phyloP scores from a whole-genome alignment of 495 filamentous ascomycete species.

The Staphylotrichum tortipilum region DNA sequence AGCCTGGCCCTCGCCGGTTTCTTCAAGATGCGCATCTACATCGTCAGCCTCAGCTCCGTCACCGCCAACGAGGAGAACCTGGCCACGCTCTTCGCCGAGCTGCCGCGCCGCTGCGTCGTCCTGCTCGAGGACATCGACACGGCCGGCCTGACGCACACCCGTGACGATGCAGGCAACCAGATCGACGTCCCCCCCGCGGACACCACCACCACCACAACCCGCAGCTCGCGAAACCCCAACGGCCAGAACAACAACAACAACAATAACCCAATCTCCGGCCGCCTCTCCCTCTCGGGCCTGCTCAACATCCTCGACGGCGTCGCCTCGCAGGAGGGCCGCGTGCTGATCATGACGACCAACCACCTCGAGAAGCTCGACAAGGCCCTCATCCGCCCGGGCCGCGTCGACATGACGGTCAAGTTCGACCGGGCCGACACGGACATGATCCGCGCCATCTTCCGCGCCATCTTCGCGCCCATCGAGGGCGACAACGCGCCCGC shows the following conservation, averaged over 20 bases:
- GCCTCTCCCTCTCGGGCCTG: slow-evolving; percentile 64
- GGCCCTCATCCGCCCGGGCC: slow-evolving; percentile 66
- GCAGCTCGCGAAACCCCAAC: slow-evolving; percentile 15
- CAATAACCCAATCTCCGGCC: slow-evolving; percentile 14
- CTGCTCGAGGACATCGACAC: slow-evolving; percentile 69
- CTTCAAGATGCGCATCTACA: slow-evolving; percentile 64
- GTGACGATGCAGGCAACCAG: slow-evolving; percentile 36
- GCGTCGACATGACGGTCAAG: slow-evolving; percentile 65
- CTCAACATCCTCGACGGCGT: slow-evolving; percentile 77
- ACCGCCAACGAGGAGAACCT: slow-evolving; percentile 64
- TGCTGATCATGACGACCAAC: slow-evolving; percentile 83
- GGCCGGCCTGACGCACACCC: slow-evolving; percentile 57
- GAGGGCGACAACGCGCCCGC: slow-evolving; percentile 33
- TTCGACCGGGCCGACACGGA: slow-evolving; percentile 47
- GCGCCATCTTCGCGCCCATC: slow-evolving; percentile 38
- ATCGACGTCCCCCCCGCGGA: slow-evolving; percentile 45
- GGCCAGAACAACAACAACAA: slow-evolving; percentile 1
- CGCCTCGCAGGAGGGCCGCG: slow-evolving; percentile 64
- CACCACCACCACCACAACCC: slow-evolving; percentile 3
- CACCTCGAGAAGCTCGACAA: slow-evolving; percentile 66
- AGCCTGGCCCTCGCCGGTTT: slow-evolving; percentile 60
- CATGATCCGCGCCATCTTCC: slow-evolving; percentile 41
- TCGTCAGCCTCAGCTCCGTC: slow-evolving; percentile 55
- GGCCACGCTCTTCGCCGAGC: slow-evolving; percentile 56
- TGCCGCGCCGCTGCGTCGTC: slow-evolving; percentile 61